phyloP scores from a whole-genome alignment of 2,329 filamentous ascomycete species.

The Colletotrichum sp. region DNA sequence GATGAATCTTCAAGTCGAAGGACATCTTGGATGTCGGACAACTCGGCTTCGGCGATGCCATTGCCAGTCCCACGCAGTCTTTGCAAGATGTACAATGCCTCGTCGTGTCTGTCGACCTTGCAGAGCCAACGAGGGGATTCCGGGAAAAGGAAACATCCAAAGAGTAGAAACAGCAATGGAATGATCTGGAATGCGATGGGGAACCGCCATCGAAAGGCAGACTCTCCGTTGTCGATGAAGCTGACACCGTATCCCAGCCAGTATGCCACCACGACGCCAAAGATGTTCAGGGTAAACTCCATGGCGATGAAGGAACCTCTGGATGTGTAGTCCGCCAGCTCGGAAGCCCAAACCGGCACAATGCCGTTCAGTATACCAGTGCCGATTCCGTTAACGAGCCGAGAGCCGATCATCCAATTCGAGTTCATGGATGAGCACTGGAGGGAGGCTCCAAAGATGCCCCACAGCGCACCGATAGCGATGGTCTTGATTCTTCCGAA shows the following conservation, averaged over 20 bases:
- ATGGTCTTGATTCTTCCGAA: neutral
- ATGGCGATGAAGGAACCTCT: neutral
- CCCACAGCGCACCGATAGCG: neutral
- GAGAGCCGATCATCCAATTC: neutral
- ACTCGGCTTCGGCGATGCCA: neutral
- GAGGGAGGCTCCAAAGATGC: neutral
- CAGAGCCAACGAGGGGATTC: neutral
- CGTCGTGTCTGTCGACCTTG: neutral
- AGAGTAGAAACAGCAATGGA: rapidly evolving
- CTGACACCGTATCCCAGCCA: neutral
- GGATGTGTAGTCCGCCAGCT: rapidly evolving
- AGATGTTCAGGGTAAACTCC: neutral
- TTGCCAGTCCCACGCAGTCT: neutral
- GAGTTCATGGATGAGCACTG: neutral
- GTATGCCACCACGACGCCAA: neutral
- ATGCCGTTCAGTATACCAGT: neutral
- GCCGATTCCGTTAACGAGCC: neutral
- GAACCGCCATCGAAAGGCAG: neutral
- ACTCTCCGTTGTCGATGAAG: neutral
- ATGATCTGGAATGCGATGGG: neutral
- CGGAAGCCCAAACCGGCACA: neutral
- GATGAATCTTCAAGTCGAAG: neutral
- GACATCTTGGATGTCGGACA: neutral
- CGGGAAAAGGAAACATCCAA: neutral
- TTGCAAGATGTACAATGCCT: neutral